Evolutionary conservation across 805 yeast species (phyloP).

Genomic region (Wilhelminamyces savonicus): DNA sequence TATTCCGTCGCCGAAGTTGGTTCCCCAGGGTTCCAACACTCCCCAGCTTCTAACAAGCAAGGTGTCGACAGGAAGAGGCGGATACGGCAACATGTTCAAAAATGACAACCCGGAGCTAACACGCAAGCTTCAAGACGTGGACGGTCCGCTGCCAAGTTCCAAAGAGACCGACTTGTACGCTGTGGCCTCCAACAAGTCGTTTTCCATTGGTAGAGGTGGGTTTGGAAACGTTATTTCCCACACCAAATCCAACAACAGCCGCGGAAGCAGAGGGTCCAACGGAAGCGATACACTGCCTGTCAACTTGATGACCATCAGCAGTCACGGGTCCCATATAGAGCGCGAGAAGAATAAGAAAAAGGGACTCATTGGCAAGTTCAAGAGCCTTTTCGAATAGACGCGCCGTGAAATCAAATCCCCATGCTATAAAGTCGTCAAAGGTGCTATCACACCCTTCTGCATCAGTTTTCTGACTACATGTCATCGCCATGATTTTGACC

Average conservation of each 20-base stretch:
- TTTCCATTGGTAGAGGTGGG: constrained; percentile 59
- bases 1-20: constrained; percentile 48
- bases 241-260: constrained; percentile 19
- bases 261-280: constrained; percentile 9
- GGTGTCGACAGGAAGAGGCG: constrained; percentile 73
- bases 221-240: constrained; percentile 50
- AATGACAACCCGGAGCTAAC: constrained; percentile 55
- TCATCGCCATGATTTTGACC: no score
- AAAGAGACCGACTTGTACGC: constrained; percentile 33
- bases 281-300: constrained; percentile 9
- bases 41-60: constrained; percentile 52
- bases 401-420: neutral
- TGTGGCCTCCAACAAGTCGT: constrained; percentile 39
- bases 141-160: constrained; percentile 16
- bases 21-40: constrained; percentile 54
- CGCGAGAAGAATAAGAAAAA: constrained; percentile 19
- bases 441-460: no score
- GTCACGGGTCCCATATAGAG: constrained; percentile 23
- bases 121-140: constrained; percentile 64
- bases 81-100: constrained; percentile 67
- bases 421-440: no score
- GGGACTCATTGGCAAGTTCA: constrained; percentile 42
- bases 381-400: constrained; percentile 26
- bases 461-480: no score
- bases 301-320: constrained; percentile 29